These are phyloP conservation scores for Cladosporium velox DNA, from an alignment of 2,329 filamentous ascomycete genomes.

Conservation along the genomic window DNA sequence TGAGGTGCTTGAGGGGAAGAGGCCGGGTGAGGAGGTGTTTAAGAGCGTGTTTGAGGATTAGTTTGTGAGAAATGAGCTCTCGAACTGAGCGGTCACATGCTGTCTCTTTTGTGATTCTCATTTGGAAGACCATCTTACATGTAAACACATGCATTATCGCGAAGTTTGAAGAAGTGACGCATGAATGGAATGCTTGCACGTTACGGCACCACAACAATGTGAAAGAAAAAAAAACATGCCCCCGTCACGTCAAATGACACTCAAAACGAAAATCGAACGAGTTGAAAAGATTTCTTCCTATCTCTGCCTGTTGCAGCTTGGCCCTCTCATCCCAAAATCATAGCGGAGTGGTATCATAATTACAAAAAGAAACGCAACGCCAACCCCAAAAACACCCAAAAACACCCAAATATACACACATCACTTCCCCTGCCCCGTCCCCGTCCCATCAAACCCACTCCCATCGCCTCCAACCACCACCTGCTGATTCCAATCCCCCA, in stretches of 20 bases:
- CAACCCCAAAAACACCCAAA: background rate
- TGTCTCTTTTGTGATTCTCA: no score
- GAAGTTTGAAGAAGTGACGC: no score
- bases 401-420: background rate
- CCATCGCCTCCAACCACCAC: background rate
- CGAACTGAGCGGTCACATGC: no score
- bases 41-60: slow-evolving; percentile 72
- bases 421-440: background rate
- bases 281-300: no score
- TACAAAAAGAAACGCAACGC: background rate
- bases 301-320: background rate
- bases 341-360: slow-evolving; percentile 13
- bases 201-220: no score
- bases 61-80: no score
- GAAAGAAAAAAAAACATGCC: no score
- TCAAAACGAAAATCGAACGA: background rate
- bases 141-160: no score
- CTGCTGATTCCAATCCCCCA: slow-evolving; percentile 21
- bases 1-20: slow-evolving; percentile 71
- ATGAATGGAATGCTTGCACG: no score
- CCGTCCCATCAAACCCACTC: background rate
- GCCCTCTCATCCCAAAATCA: background rate
- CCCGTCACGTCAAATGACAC: background rate
- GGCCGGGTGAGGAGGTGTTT: slow-evolving; percentile 79
- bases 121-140: no score